phyloP scores from a whole-genome alignment of 2,329 filamentous ascomycete genomes.

The Triangularia verruculosa region DNA sequence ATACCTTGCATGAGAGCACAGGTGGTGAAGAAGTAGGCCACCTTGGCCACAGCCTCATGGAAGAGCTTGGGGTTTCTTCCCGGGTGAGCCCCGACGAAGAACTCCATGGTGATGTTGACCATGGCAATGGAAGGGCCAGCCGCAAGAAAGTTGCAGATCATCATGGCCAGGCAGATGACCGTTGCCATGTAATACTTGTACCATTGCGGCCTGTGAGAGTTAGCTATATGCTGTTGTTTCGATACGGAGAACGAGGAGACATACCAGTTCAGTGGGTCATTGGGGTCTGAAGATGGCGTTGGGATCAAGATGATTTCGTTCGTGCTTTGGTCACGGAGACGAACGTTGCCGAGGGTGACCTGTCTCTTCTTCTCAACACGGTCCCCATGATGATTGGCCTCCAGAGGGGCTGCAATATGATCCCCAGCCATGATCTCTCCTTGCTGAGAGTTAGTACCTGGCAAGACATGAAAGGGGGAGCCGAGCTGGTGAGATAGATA shows the following conservation, averaged over 20 bases:
- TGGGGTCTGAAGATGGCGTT: slow-evolving; percentile 46
- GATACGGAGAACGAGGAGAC: slow-evolving; percentile 28
- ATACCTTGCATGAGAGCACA: slow-evolving; percentile 49
- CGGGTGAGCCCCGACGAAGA: slow-evolving; percentile 40
- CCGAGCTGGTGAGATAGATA: background rate
- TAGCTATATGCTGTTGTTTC: background rate
- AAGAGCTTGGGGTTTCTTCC: slow-evolving; percentile 28
- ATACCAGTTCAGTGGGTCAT: slow-evolving; percentile 54
- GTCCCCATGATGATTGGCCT: slow-evolving; percentile 18
- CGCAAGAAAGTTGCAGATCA: slow-evolving; percentile 55
- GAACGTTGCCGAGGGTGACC: slow-evolving; percentile 41
- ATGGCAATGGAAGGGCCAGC: slow-evolving; percentile 54
- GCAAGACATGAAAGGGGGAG: background rate
- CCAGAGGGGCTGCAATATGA: slow-evolving; percentile 20
- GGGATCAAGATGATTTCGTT: slow-evolving; percentile 52
- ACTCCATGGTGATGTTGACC: slow-evolving; percentile 43
- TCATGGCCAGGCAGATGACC: slow-evolving; percentile 51
- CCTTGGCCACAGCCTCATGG: slow-evolving; percentile 38
- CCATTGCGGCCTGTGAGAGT: slow-evolving; percentile 38
- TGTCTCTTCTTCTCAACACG: slow-evolving; percentile 19
- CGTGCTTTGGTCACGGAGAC: slow-evolving; percentile 40
- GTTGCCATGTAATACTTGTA: slow-evolving; percentile 50
- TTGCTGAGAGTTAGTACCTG: background rate
- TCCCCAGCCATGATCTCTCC: slow-evolving; percentile 17
- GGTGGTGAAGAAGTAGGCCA: slow-evolving; percentile 53